Percentiles rank a stretch among this genome's conserved stretches.
These are phyloP conservation scores for Ophiostoma quercus DNA, from an alignment of 2,329 filamentous ascomycete genomes.

Conservation along the genomic window DNA sequence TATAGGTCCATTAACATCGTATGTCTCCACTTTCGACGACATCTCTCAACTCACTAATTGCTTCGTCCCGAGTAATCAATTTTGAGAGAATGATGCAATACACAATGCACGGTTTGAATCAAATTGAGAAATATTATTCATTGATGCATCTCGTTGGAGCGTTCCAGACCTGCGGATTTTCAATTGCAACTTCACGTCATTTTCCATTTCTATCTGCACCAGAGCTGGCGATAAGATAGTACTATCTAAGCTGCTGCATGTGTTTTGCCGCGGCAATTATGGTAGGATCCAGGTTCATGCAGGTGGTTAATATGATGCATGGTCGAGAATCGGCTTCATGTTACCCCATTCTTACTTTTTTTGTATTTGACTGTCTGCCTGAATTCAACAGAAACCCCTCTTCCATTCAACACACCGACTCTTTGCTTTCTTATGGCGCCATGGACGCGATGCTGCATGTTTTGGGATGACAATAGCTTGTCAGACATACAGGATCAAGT, in stretches of 20 bases:
- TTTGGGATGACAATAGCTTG: background rate
- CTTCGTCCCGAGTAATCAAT: background rate
- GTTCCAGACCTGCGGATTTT: too few relatives aligned
- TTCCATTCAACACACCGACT: background rate
- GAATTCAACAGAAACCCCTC: background rate
- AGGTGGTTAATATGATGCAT: background rate
- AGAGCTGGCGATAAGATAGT: background rate
- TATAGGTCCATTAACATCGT: background rate
- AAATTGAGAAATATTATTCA: too few relatives aligned
- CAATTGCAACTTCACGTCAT: too few relatives aligned
- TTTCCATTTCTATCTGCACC: background rate
- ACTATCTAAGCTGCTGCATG: background rate
- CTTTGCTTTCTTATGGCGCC: background rate
- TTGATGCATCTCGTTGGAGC: too few relatives aligned
- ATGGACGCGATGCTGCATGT: background rate
- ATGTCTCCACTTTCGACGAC: background rate
- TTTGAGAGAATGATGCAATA: background rate
- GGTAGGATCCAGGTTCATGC: background rate
- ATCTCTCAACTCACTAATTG: background rate
- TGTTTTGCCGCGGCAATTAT: background rate
- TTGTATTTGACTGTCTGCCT: background rate
- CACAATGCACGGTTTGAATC: background rate
- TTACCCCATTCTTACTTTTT: conserved; percentile 7
- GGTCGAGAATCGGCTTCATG: background rate
- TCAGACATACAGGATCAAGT: background rate